phyloP scores from a whole-genome alignment of 345 rosid species.

The Eucalyptus pauciflora region DNA sequence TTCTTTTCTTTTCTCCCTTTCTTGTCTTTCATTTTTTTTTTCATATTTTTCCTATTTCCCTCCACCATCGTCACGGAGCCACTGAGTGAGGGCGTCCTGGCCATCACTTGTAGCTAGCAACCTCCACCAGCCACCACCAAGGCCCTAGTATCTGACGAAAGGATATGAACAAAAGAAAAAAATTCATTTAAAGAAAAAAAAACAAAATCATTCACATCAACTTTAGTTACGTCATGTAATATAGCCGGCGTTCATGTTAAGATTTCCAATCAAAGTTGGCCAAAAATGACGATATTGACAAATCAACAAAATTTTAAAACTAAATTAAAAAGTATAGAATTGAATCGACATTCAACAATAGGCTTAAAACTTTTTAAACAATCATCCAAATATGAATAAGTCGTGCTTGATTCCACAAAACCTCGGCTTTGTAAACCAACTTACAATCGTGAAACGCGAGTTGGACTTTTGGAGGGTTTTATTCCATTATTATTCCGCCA shows the following conservation, averaged over 20 bases:
- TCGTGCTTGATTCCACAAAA: neutral
- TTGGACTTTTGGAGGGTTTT: neutral
- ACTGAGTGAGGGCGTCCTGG: rapidly evolving
- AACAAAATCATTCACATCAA: neutral
- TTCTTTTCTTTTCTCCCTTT: neutral
- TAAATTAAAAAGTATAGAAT: neutral
- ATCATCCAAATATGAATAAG: neutral
- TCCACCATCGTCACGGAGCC: neutral
- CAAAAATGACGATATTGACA: neutral
- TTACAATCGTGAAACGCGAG: neutral
- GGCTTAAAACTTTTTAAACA: neutral
- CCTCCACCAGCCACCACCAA: neutral
- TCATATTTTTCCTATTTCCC: neutral
- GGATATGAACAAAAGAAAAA: neutral
- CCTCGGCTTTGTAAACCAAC: neutral
- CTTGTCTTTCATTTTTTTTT: neutral
- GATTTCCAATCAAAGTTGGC: neutral
- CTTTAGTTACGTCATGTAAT: neutral
- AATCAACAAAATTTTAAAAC: neutral
- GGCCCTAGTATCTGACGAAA: neutral
- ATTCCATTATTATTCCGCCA: neutral
- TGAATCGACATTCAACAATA: rapidly evolving
- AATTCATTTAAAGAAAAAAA: neutral
- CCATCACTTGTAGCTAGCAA: neutral
- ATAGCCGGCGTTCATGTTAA: rapidly evolving